phyloP scores from a whole-genome alignment of 306 rosid species.

The Cercis canadensis region DNA sequence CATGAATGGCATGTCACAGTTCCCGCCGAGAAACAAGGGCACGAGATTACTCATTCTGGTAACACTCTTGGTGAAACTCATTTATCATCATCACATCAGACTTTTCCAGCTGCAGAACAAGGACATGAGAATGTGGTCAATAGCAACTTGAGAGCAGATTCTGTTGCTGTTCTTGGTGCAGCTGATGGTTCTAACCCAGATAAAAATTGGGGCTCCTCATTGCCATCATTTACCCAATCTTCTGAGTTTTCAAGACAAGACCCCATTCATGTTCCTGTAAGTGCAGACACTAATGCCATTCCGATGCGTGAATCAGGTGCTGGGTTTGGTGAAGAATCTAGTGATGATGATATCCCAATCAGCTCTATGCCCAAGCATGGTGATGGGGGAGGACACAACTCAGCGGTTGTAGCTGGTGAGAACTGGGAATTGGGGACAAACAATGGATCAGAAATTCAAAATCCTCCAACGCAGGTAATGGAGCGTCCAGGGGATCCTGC shows the following conservation, averaged over 20 bases:
- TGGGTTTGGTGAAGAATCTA: conserved; percentile 6
- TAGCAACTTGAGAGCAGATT: not conserved
- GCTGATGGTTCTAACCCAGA: conserved; percentile 14
- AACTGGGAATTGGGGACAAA: conserved; percentile 25
- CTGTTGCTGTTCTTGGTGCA: not conserved
- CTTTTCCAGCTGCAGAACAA: conserved; percentile 15
- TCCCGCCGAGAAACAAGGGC: not conserved
- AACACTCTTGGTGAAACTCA: conserved; percentile 15
- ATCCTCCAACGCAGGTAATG: conserved; percentile 73
- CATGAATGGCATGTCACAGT: not conserved
- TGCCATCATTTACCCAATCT: conserved; percentile 28
- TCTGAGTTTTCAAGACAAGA: conserved; percentile 10
- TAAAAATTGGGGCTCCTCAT: conserved; percentile 6
- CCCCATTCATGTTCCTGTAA: not conserved
- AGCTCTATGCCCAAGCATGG: not conserved
- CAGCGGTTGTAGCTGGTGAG: not conserved
- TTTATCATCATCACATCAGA: conserved; percentile 18
- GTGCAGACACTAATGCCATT: not conserved
- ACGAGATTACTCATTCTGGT: not conserved
- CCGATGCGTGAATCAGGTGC: not conserved
- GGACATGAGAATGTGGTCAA: conserved; percentile 19
- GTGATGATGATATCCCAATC: conserved; percentile 5
- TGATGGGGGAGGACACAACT: too few species aligned
- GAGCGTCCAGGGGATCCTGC: conserved; percentile 59
- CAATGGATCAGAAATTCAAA: conserved; percentile 46